These are phyloP conservation scores for Chrysopogon serrulatus DNA, from an alignment of 176 grass and related monocot genomes.

Conservation along the genomic window DNA sequence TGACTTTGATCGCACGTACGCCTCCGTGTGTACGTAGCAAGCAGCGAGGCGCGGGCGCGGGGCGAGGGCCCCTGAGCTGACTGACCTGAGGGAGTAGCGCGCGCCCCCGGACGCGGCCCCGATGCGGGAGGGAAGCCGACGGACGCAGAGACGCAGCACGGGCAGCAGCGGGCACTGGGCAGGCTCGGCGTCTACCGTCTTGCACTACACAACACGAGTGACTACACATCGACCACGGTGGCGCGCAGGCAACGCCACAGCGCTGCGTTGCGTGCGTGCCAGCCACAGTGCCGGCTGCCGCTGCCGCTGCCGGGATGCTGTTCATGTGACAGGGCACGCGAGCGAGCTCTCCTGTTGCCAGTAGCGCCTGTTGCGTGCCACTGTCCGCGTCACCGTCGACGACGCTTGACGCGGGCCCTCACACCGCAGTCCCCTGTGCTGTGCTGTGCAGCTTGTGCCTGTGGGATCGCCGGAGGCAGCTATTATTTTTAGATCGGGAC, in stretches of 20 bases:
- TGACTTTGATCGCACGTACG: neutral
- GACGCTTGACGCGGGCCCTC: neutral
- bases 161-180: neutral
- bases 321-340: slow-evolving; percentile 10
- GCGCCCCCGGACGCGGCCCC: neutral
- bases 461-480: neutral
- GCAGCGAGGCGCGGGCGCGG: neutral
- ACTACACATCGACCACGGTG: too few relatives aligned
- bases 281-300: neutral
- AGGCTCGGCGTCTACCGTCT: too few relatives aligned
- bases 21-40: slow-evolving; percentile 1
- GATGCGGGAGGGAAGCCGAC: neutral
- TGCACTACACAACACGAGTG: too few relatives aligned
- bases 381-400: neutral
- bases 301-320: neutral
- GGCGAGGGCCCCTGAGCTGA: neutral
- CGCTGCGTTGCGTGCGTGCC: too few relatives aligned
- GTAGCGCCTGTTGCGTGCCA: neutral
- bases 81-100: too few relatives aligned
- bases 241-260: slow-evolving; percentile 2
- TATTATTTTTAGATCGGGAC: neutral
- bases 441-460: neutral
- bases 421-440: neutral
- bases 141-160: neutral
- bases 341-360: too few relatives aligned